A percentile compares a stretch with the other conserved stretches of the same genome.
phyloP scores from a whole-genome alignment of 176 grass and related monocot species.

The Cenchrus fungigraminus region DNA sequence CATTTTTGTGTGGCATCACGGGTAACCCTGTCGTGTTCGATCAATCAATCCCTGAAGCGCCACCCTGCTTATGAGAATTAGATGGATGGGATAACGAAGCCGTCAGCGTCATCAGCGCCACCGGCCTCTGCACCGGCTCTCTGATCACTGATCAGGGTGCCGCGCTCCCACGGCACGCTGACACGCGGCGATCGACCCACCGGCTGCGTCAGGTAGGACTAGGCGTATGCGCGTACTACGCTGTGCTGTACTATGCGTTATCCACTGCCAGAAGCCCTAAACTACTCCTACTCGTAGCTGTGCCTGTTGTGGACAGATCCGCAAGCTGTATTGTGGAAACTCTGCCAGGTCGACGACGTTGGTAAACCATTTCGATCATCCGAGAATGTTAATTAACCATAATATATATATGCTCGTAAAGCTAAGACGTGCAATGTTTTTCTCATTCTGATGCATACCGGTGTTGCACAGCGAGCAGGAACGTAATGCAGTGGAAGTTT shows the following conservation, averaged over 20 bases:
- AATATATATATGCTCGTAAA: no score
- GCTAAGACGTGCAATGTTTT: no score
- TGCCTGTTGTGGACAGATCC: background rate
- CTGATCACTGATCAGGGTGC: slow-evolving; percentile 21
- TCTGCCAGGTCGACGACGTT: background rate
- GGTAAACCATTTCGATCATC: background rate
- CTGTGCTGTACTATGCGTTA: background rate
- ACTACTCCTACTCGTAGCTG: background rate
- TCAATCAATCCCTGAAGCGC: background rate
- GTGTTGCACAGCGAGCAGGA: no score
- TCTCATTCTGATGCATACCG: no score
- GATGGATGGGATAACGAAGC: background rate
- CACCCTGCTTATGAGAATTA: background rate
- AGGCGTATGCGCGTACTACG: background rate
- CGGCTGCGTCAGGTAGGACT: background rate
- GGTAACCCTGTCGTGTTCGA: background rate
- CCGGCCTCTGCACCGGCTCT: background rate
- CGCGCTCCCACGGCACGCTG: slow-evolving; percentile 20
- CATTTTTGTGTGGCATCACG: background rate
- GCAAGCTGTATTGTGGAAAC: background rate
- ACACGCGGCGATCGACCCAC: background rate
- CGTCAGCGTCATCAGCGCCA: background rate
- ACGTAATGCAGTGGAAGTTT: no score
- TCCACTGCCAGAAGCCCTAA: background rate
- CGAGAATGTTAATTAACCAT: no score